These are phyloP conservation scores for Argentina anserina DNA, from an alignment of 306 rosid species.

Conservation along the genomic window DNA sequence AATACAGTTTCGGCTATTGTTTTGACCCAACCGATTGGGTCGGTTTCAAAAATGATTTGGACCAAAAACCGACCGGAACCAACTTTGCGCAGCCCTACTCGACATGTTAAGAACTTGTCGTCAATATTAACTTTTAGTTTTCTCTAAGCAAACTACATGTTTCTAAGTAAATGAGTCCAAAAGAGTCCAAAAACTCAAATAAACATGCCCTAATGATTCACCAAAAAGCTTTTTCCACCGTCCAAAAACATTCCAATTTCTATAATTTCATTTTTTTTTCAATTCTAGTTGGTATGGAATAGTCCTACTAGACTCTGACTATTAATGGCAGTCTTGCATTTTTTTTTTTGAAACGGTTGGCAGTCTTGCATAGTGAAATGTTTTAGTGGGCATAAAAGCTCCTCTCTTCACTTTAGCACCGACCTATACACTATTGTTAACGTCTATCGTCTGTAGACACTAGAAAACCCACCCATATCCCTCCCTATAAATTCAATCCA, in stretches of 20 bases:
- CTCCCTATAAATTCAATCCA: constrained; percentile 57
- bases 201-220: constrained; percentile 19
- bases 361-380: constrained; percentile 4
- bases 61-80: too few species aligned
- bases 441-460: not conserved
- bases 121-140: too few species aligned
- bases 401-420: constrained; percentile 5
- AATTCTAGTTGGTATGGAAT: not conserved
- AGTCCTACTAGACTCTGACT: not conserved
- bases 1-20: too few species aligned
- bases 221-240: constrained; percentile 13
- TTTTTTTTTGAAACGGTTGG: too few species aligned
- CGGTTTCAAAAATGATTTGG: too few species aligned
- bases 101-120: not conserved
- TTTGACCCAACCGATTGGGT: too few species aligned
- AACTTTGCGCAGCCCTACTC: too few species aligned
- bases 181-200: not conserved
- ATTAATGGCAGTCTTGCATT: not conserved
- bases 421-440: not conserved
- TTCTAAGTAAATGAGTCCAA: not conserved
- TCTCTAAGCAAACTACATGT: not conserved
- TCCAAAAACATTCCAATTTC: constrained; percentile 2
- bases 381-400: constrained; percentile 15
- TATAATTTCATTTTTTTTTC: not conserved
- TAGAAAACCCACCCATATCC: constrained; percentile 3